A percentile compares a stretch with the other conserved stretches of the same genome.
Evolutionary conservation across 192 early-diverging fungal species (phyloP).

Genomic region (Coemansia umbellata): DNA sequence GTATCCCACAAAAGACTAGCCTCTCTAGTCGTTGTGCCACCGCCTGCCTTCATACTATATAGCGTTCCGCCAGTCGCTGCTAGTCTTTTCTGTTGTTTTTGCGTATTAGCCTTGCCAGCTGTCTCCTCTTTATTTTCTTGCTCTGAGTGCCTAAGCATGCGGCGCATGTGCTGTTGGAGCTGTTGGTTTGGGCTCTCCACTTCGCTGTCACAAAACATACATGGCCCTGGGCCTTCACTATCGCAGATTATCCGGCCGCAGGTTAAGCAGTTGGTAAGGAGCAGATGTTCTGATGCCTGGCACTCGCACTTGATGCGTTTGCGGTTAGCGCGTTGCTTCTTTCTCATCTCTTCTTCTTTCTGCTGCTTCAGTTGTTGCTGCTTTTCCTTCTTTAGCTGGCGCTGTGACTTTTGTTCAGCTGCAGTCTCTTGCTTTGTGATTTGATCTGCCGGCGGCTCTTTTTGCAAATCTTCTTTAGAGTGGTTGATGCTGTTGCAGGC

Average conservation of each 20-base stretch:
- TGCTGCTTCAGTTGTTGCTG: conserved; percentile 11
- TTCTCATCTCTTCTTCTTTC: conserved; percentile 16
- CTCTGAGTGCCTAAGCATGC: conserved; percentile 9
- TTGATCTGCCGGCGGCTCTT: not conserved
- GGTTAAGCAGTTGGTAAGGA: conserved; percentile 51
- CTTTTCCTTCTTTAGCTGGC: conserved; percentile 34
- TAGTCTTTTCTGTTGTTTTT: not conserved
- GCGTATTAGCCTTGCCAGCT: not conserved
- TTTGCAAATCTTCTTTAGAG: not conserved
- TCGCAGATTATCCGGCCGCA: conserved; percentile 55
- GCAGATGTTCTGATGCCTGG: conserved; percentile 43
- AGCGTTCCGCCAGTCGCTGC: not conserved
- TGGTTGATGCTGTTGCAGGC: not conserved
- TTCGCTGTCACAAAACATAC: conserved; percentile 45
- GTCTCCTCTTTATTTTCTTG: not conserved
- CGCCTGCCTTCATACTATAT: conserved; percentile 33
- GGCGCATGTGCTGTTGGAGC: conserved; percentile 43
- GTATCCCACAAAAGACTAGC: conserved; percentile 22
- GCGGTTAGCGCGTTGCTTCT: conserved; percentile 14
- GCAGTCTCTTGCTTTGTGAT: not conserved
- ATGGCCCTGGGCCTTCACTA: conserved; percentile 50
- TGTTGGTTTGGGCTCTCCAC: conserved; percentile 46
- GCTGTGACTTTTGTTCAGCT: conserved; percentile 18
- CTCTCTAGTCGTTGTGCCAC: conserved; percentile 4
- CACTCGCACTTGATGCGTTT: conserved; percentile 45